Base-by-base conservation (phyloP, 768 basidiomycete species). In the Filobasidium wieringae region DNA sequence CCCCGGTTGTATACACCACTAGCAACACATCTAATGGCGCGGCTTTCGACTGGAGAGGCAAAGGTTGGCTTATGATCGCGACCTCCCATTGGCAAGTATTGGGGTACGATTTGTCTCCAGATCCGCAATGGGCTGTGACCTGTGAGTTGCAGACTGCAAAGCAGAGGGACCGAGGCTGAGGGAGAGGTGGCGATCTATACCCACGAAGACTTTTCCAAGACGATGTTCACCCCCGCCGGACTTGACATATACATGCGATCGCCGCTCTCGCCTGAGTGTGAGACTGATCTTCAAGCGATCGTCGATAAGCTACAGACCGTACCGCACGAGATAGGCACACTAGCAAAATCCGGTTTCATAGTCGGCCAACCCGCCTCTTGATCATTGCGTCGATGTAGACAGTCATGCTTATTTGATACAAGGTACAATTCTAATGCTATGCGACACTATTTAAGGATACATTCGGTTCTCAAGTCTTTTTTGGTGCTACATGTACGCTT, bases 221-320 rank as follows among this genome's bases (percentile, higher is more conserved):
- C 77, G 11, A 67, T 78, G 15, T 78, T 78, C 71, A 78, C 77
- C 0, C 76, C 77, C 6, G 74, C 76, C 19, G 77, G 77, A 0
- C 64, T 78, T 19, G 77, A 78, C 62, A 71, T 78, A 47, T 78
- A 78, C 60, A 52, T 73, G 47, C 64, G 72, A 12, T 31, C 58
- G 7, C 41, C 59, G 14, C 29, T 57, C 32, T n/a, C 14, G 8
- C 41, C 31, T 1, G 41, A 45, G 1, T 26, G 41, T 7, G 22
- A 27, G 17, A 19, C 43, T 4, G 15, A n/a, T 2, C 32, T 60
- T 24, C 17, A 37, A 24, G 29, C 19, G 34, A 60, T 60, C 53
- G 53, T 60, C 24, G 30, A 32, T 22, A 30, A n/a, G 33, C 36
- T 54, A 19, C 11, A 39, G 17, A 7, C 12, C 7, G 22, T 54